A percentile compares a stretch with the other conserved stretches of the same genome.
Evolutionary conservation across 2,329 filamentous ascomycete genomes (phyloP).

Genomic region (Periglandula ipomoeae): DNA sequence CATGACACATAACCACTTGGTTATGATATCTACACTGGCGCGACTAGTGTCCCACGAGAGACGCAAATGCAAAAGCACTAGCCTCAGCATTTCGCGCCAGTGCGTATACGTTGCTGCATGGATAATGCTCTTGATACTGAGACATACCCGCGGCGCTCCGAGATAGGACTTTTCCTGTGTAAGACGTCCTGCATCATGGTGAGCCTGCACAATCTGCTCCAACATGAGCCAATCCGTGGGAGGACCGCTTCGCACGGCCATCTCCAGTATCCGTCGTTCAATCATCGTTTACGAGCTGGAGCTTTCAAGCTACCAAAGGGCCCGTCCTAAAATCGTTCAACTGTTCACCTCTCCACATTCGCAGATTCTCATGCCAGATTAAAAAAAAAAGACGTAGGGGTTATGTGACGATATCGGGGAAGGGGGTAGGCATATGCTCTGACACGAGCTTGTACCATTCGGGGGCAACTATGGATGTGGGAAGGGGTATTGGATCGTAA

Average conservation of each 20-base stretch:
- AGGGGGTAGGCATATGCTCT: constrained; percentile 15
- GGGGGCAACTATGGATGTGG: constrained; percentile 9
- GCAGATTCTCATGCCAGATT: constrained; percentile 28
- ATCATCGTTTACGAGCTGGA: constrained; percentile 40
- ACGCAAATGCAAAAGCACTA: constrained; percentile 18
- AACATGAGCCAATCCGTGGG: constrained; percentile 11
- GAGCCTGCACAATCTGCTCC: constrained; percentile 10
- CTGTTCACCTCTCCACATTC: constrained; percentile 14
- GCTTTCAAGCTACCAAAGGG: constrained; percentile 57
- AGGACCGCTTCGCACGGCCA: constrained; percentile 10
- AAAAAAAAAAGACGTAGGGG: constrained; percentile 13
- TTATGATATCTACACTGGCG: constrained; percentile 13
- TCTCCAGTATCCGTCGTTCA: constrained; percentile 11
- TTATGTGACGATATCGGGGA: constrained; percentile 23
- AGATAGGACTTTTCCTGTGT: background rate
- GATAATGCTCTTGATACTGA: constrained; percentile 5
- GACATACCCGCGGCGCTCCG: constrained; percentile 8
- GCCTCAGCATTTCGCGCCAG: constrained; percentile 9
- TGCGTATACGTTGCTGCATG: constrained; percentile 1
- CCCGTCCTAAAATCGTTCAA: constrained; percentile 26
- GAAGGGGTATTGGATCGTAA: constrained; percentile 5
- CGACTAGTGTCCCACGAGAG: constrained; percentile 5
- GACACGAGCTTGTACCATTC: constrained; percentile 13
- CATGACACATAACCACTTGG: constrained; percentile 19
- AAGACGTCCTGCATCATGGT: constrained; percentile 3